phyloP scores from a whole-genome alignment of 169 alveolate genomes.

The Perkinsus chesapeaki region DNA sequence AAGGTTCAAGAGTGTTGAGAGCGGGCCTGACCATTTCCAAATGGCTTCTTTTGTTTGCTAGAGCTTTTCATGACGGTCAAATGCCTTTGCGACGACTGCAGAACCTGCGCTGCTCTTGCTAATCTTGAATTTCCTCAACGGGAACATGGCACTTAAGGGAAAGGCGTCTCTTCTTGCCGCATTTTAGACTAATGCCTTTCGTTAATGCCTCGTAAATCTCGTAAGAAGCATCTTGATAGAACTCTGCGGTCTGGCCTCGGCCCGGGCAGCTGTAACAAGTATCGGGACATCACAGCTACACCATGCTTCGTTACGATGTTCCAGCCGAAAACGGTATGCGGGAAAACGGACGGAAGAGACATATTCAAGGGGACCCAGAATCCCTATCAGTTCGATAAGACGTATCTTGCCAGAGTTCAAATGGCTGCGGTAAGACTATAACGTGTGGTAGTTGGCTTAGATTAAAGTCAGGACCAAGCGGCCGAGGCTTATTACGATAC shows the following conservation, averaged over 20 bases:
- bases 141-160: background rate
- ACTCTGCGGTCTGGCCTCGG: background rate
- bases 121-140: background rate
- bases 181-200: no score
- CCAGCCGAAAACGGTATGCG: background rate
- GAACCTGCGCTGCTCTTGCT: background rate
- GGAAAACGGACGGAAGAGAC: background rate
- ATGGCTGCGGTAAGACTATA: background rate
- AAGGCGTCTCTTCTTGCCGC: no score
- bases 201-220: background rate
- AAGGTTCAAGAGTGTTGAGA: no score
- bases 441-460: background rate
- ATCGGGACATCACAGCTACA: background rate
- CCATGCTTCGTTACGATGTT: background rate
- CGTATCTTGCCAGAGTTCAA: background rate
- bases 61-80: no score
- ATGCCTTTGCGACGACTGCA: no score
- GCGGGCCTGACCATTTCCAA: no score
- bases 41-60: no score
- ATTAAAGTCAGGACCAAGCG: background rate
- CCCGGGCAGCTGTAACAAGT: background rate
- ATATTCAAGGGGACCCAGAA: background rate
- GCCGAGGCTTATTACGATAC: background rate
- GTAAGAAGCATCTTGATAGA: background rate
- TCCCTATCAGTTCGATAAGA: background rate